Base-by-base conservation (phyloP, 148 eudicot genomes). In the Beta vulgaris region DNA sequence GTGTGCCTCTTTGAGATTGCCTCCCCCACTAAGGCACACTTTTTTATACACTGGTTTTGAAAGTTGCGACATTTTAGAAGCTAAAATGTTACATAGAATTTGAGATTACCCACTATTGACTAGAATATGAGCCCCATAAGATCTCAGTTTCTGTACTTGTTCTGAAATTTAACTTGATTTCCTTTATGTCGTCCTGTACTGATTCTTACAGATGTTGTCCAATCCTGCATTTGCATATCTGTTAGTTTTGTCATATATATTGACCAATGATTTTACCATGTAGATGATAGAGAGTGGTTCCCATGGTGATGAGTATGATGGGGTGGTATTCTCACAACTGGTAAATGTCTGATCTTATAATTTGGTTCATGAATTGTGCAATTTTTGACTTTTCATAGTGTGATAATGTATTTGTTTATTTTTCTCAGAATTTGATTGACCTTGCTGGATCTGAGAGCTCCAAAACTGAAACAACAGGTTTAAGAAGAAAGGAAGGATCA, bases 361-460 rank as follows among this genome's bases (percentile, higher is more conserved):
- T 13, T 59, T 58, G 18, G 19, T 25, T 9, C 26, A 42, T 67
- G 21, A 32, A 11, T 31, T 77, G 40, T 36, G 36, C 28, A n/a
- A 46, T 15, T 42, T 73, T 37, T 15, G 16, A 37, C 2, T 67
- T 67, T 25, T 34, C 25, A 25, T 13, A 7, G 69, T 43, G 53
- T 66, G 31, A 18, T 7, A 21, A 18, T 31, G 2, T 43, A 31
- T 26, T 13, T 37, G 32, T 34, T 46, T 26, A 58, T 31, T 61
- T 73, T 74, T 21, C 69, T 29, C 34, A 95, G 99, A 95, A 95
- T 81, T 82, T 95, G 78, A 95, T 95, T 77, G 99, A 95, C 83
- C 82, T 95, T 68, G 99, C 99, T 77, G 99, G 99, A 84, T 95
- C 99, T 26, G 99, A 95, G 82, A 95, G 98, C 87, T 92, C 99